Conservation (phyloP, 768 basidiomycete genomes). For the Tylopilus plumbeoviolaceoides region DNA sequence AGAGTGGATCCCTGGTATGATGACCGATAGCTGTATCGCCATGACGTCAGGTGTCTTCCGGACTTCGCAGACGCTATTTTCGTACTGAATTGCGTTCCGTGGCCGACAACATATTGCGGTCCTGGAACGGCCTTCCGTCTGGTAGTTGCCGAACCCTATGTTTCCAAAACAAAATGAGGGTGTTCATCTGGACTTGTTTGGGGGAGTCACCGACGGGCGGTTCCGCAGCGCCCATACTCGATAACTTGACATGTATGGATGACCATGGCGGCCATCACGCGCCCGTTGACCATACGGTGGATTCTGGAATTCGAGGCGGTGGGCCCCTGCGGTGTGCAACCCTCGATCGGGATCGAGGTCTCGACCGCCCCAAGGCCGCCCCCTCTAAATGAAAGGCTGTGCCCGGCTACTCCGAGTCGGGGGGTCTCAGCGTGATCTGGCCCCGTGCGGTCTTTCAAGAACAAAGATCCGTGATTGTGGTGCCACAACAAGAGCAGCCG, state of each 20-base stretch:
- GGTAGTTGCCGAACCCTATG: background rate
- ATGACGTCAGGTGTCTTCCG: background rate
- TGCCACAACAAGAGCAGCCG: background rate
- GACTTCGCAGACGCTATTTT: background rate
- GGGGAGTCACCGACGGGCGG: background rate
- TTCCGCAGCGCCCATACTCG: background rate
- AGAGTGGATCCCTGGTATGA: background rate
- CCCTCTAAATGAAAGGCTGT: background rate
- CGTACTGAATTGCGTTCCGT: background rate
- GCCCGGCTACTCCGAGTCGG: background rate
- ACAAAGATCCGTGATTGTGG: background rate
- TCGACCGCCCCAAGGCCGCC: constrained; percentile 4
- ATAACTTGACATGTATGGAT: background rate
- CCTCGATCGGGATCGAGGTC: constrained; percentile 7
- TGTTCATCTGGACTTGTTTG: background rate
- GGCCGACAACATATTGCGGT: background rate
- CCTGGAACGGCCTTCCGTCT: background rate
- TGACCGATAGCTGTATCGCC: background rate
- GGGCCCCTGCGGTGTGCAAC: background rate
- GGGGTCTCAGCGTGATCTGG: background rate
- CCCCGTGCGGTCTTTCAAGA: background rate
- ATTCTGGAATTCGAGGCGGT: background rate
- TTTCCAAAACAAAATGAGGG: background rate
- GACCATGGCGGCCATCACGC: background rate
- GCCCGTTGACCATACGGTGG: background rate